A percentile compares a stretch with the other conserved stretches of the same genome.
phyloP scores from a whole-genome alignment of 1,284 basidiomycete species.

The Cryptococcus maquisensis region DNA sequence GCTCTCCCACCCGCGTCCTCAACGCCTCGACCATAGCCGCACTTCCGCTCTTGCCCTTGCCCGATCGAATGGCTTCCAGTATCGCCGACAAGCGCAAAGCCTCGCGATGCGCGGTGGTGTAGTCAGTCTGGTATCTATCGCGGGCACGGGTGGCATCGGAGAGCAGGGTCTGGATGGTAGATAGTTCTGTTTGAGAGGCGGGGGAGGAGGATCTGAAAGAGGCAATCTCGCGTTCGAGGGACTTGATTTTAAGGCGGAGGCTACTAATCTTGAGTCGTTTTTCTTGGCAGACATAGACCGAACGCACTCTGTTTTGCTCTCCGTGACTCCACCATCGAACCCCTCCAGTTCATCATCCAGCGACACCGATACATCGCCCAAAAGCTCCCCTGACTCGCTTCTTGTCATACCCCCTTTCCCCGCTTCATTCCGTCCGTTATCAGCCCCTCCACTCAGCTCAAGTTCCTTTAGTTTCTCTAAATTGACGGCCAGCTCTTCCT shows the following conservation, averaged over 20 bases:
- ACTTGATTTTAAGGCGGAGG: constrained; percentile 77
- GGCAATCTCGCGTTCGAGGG: constrained; percentile 76
- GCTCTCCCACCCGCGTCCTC: constrained; percentile 56
- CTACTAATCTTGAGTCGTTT: constrained; percentile 9
- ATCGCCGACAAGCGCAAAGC: constrained; percentile 74
- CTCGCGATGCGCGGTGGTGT: constrained; percentile 76
- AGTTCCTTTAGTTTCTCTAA: constrained; percentile 89
- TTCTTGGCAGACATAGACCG: background rate
- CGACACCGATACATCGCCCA: constrained; percentile 9
- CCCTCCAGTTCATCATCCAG: constrained; percentile 50
- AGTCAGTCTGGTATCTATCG: constrained; percentile 81
- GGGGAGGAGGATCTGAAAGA: constrained; percentile 57
- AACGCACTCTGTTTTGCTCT: constrained; percentile 72
- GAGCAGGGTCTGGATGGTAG: constrained; percentile 83
- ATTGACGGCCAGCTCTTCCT: constrained; percentile 79
- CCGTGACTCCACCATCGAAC: constrained; percentile 51
- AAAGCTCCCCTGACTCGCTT: too few relatives aligned
- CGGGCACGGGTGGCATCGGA: constrained; percentile 89
- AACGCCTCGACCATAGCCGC: constrained; percentile 23
- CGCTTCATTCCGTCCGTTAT: constrained; percentile 4
- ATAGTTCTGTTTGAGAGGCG: constrained; percentile 39
- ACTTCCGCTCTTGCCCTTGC: constrained; percentile 73
- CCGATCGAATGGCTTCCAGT: constrained; percentile 82
- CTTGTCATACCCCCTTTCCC: background rate
- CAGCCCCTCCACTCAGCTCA: constrained; percentile 54